Evolutionary conservation across 192 early-diverging fungal species (phyloP), one percentile per base, ranked within the genome.

Genomic region (Rhizophagus sp.): DNA sequence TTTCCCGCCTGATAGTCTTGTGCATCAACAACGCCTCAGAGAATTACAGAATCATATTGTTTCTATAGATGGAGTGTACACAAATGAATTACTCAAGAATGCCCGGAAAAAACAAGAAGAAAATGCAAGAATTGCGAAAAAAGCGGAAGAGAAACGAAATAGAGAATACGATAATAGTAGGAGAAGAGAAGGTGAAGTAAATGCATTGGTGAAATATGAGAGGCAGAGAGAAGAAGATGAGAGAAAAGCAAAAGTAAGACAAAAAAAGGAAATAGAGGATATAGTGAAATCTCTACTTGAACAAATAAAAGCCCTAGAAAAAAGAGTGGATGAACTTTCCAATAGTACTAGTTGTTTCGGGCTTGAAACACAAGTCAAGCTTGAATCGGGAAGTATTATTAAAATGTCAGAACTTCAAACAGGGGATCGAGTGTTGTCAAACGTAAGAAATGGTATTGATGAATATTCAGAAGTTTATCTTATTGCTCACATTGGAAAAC

Each of bases 381-480:
- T 49, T 10, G 47, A 49, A 49, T 49, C 47, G 13, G 47, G 47
- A 49, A 49, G 47, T 0, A 8, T 64, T 25, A 64, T 64, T 64
- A 24, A 25, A 64, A 74, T 74, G 73, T 6, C 73, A 62, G 73
- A 74, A 36, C 73, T 74, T 11, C 73, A 74, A 74, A 25, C 57
- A 10, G 73, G 73, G 8, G 73, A 74, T 74, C 24, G 52, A 61
- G 73, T 74, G 33, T 22, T 74, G 33, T 34, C 50, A 22, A 74
- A 74, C 19, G 30, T 74, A 8, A 62, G 25, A 62, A 74, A 74
- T 74, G 57, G 33, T 15, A 10, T 19, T 33, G 13, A 13, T 9
- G 73, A 74, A 49, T 74, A 61, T 34, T 74, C 73, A 13, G 73
- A 74, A 62, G 57, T 74, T 62, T 74, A 74, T 33, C 27, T 74